Evolutionary conservation across 1,139 yeast genomes (phyloP), one percentile per base, ranked within the genome.

Genomic region (Candida frijolesensis): DNA sequence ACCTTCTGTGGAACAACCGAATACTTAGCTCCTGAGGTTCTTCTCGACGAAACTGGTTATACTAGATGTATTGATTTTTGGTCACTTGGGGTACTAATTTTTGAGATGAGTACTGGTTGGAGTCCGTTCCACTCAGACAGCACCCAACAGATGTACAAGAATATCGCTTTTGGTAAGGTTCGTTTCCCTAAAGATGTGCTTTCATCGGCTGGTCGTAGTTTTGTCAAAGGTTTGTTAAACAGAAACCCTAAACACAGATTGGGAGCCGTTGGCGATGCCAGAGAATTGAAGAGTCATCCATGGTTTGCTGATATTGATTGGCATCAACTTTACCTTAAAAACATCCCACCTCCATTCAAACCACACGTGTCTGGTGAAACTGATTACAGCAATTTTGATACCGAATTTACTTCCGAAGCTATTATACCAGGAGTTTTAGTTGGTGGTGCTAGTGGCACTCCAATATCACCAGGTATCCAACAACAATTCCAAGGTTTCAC

Each of bases 1-100:
- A 94, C 99, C 0, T 94, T 94, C 63, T 94, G 99, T 70, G 99
- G 99, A 51, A 94, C 99, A 15, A 94, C 98, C 7, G 98, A 94
- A 64, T 87, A 87, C 64, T 74, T 87, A 58, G 94, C 95, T 0
- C 95, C 95, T 1, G 95, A 87, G 65, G 87, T 87, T 14, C 72
- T 87, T 54, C 71, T 87, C 47, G 94, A 87, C 67, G 98, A 94
- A 68, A 76, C 86, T 35, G 95, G 95, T 32, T 87, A 87, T 67
- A 87, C 94, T 34, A 86, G 87, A 63, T 87, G 87, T 94, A 94
- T 87, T 60, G 95, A 87, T 68, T 87, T 87, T 60, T 87, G 95
- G 95, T 85, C 92, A 1, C 71, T 87, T 52, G 95, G 95, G 54
- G 94, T 87, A 8, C 73, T 87, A 53, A 86, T 87, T 43, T 87